These are phyloP conservation scores for Calocybe gambosa DNA, from an alignment of 1,284 basidiomycete genomes.

Conservation along the genomic window DNA sequence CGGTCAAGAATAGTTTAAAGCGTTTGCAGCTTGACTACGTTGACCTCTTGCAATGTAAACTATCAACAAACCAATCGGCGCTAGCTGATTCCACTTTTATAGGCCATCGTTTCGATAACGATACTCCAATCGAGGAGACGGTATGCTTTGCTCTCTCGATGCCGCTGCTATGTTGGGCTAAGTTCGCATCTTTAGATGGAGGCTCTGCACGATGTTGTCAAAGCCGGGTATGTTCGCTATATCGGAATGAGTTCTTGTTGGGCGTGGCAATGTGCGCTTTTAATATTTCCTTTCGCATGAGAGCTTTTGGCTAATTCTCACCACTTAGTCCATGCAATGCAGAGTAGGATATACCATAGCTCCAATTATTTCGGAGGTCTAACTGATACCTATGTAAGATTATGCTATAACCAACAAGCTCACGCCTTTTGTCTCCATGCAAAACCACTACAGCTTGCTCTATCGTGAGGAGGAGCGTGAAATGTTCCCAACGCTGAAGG, in stretches of 20 bases:
- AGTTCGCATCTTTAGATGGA: constrained; percentile 40
- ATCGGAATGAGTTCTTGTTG: constrained; percentile 55
- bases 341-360: constrained; percentile 27
- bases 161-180: not conserved
- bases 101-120: constrained; percentile 54
- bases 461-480: constrained; percentile 67
- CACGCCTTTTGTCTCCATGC: constrained; percentile 67
- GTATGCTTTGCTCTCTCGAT: constrained; percentile 16
- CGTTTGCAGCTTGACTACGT: constrained; percentile 67
- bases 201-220: constrained; percentile 60
- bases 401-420: constrained; percentile 47
- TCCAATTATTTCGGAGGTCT: not conserved
- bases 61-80: not conserved
- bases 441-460: constrained; percentile 51
- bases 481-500: constrained; percentile 56
- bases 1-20: constrained; percentile 58
- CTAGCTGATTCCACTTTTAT: not conserved
- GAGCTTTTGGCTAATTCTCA: not conserved
- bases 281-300: not conserved
- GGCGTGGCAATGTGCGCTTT: constrained; percentile 38
- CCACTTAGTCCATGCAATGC: constrained; percentile 38
- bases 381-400: constrained; percentile 18
- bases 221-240: constrained; percentile 58
- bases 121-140: constrained; percentile 55
- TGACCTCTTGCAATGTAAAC: constrained; percentile 57